These are phyloP conservation scores for Leishmania turanica DNA, from an alignment of 208 protist species.

Conservation along the genomic window DNA sequence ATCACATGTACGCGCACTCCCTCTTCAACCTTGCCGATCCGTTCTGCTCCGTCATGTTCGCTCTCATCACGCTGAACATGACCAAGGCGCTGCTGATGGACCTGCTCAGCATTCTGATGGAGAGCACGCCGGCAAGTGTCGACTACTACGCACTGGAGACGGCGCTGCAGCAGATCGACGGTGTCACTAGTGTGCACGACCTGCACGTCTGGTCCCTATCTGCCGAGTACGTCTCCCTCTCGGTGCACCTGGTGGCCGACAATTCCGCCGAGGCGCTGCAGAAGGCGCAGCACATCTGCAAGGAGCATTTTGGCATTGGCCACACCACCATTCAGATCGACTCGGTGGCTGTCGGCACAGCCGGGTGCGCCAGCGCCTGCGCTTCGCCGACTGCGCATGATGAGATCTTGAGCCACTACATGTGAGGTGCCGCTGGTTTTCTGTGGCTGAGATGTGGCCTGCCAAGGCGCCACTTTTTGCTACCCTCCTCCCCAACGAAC, in stretches of 20 bases:
- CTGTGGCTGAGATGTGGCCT: not conserved
- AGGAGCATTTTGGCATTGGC: constrained; percentile 58
- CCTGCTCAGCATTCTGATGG: constrained; percentile 90
- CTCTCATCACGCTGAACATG: constrained; percentile 88
- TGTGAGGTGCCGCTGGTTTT: not conserved
- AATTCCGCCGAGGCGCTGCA: constrained; percentile 42
- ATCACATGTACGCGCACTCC: constrained; percentile 51
- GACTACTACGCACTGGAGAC: constrained; percentile 54
- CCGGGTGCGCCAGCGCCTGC: constrained; percentile 36
- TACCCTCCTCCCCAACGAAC: too few species aligned
- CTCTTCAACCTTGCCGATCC: constrained; percentile 90
- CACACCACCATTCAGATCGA: constrained; percentile 94
- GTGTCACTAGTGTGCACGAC: constrained; percentile 85
- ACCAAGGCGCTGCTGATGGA: constrained; percentile 68
- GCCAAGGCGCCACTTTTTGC: not conserved
- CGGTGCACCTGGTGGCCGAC: constrained; percentile 78
- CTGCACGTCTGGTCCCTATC: constrained; percentile 92
- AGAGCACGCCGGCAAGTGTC: constrained; percentile 76
- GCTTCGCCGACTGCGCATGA: constrained; percentile 3
- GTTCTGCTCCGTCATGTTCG: constrained; percentile 86
- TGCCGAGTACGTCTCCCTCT: constrained; percentile 74
- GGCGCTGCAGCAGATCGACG: constrained; percentile 57
- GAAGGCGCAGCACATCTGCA: constrained; percentile 67
- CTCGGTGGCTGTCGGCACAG: constrained; percentile 36
- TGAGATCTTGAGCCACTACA: not conserved